A percentile compares a stretch with the other conserved stretches of the same genome.
Evolutionary conservation across 1,284 basidiomycete genomes (phyloP).

Genomic region (Ustilago cynodontis): DNA sequence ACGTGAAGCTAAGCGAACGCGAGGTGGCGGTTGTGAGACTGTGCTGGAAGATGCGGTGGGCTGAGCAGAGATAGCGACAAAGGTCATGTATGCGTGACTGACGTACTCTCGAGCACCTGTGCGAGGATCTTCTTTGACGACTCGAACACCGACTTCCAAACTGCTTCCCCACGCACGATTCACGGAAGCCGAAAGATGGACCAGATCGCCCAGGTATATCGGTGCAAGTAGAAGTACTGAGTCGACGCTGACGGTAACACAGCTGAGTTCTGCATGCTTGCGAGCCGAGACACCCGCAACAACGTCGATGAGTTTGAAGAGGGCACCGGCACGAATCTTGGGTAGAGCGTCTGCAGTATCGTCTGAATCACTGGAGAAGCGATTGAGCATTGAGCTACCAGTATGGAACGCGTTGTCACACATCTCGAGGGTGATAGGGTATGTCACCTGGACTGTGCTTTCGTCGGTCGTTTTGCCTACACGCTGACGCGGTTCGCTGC

Average conservation of each 20-base stretch:
- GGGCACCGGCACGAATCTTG: conserved; percentile 68
- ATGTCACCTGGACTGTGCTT: conserved; percentile 55
- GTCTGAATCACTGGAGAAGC: conserved; percentile 5
- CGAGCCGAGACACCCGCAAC: conserved; percentile 70
- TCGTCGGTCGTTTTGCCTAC: conserved; percentile 49
- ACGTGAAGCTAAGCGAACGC: conserved; percentile 51
- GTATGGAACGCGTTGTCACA: conserved; percentile 50
- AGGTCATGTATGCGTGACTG: conserved; percentile 71
- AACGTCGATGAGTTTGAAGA: conserved; percentile 71
- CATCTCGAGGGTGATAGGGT: conserved; percentile 56
- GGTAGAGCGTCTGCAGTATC: conserved; percentile 17
- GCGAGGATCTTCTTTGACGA: conserved; percentile 65
- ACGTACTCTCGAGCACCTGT: conserved; percentile 65
- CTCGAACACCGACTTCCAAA: conserved; percentile 70
- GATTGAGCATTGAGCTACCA: conserved; percentile 11
- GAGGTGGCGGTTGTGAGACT: conserved; percentile 28
- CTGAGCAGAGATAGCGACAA: conserved; percentile 60
- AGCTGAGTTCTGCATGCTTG: conserved; percentile 68
- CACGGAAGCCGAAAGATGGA: conserved; percentile 69
- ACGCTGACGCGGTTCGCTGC: not conserved
- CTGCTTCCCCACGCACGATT: conserved; percentile 70
- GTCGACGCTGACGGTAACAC: conserved; percentile 70
- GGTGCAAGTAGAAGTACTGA: conserved; percentile 65
- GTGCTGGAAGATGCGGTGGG: conserved; percentile 20
- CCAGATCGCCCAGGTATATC: conserved; percentile 56